Evolutionary conservation across 1,139 yeast genomes (phyloP), one percentile per base, ranked within the genome.

Genomic region (Hansenula anomala): DNA sequence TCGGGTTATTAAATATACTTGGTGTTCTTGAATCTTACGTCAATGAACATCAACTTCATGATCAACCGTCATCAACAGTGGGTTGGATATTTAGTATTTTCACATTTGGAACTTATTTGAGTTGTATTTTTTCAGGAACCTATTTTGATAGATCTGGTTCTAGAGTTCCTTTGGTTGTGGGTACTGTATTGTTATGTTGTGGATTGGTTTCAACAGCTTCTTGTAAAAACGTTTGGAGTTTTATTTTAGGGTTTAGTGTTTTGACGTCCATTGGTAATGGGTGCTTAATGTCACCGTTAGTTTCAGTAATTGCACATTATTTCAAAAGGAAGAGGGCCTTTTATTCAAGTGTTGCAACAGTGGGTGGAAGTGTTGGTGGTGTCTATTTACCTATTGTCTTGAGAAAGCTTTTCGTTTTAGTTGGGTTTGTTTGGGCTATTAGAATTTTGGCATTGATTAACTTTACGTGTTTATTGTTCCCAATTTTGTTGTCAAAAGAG

Each of bases 341-440:
- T 43, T 87, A 87, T 16, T 54, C 74, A 33, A 78, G 85, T 1
- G 54, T 79, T 6, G 83, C 83, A 0, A 71, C 81, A 6, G 72
- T 75, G 49, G 87, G 89, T n/a, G 88, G 89, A 0, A 69, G 80
- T 25, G 55, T 80, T 7, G 90, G 90, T 19, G 86, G 87, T 35
- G 71, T 80, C 25, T 60, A 78, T 1, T 76, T 78, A 53, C 82
- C 89, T 2, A 59, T 81, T 16, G 67, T 79, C 71, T 64, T 80
- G 42, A 69, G 81, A 49, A 60, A 64, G 32, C 60, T 80, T 26
- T 79, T 71, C 51, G 63, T 55, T 1, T 46, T 55, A 25, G 65
- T 75, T 19, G 87, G 87, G 0, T 81, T 66, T 51, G 62, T 61
- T 18, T 78, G 84, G 79, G 77, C 84, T 1, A 67, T 80, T 42